These are phyloP conservation scores for Penicillium salamii DNA, from an alignment of 495 filamentous ascomycete species.

Conservation along the genomic window DNA sequence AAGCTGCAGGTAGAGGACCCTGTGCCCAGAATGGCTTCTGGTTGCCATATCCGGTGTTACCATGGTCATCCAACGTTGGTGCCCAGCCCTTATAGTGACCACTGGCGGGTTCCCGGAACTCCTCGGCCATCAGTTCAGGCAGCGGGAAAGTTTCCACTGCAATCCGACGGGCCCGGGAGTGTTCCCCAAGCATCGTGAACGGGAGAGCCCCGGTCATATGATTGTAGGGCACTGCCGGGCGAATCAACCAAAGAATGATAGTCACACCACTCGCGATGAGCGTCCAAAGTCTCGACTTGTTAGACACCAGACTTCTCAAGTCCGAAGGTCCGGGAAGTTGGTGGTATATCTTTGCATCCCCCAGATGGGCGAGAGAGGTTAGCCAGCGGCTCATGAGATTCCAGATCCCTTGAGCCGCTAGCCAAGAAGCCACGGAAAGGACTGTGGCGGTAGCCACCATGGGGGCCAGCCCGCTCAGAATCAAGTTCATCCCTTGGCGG, in stretches of 20 bases:
- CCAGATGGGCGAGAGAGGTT: conserved; percentile 2
- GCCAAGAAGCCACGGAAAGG: conserved; percentile 8
- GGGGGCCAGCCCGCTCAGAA: conserved; percentile 19
- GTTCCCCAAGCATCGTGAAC: conserved; percentile 27
- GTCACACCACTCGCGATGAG: conserved; percentile 1
- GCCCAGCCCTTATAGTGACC: conserved; percentile 23
- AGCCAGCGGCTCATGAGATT: conserved; percentile 16
- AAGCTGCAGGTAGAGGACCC: conserved; percentile 17
- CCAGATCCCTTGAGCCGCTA: conserved; percentile 13
- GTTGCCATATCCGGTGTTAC: conserved; percentile 16
- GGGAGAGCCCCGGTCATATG: conserved; percentile 32
- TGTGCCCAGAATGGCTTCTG: conserved; percentile 15
- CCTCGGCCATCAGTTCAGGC: conserved; percentile 12
- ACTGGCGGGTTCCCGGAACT: conserved; percentile 16
- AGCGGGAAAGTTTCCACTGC: conserved; percentile 13
- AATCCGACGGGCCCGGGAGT: conserved; percentile 7
- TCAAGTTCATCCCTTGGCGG: conserved; percentile 18
- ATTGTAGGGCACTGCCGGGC: conserved; percentile 31
- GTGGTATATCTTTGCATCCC: neutral
- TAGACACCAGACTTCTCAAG: neutral
- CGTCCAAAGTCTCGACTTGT: conserved; percentile 8
- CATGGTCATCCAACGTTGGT: conserved; percentile 1
- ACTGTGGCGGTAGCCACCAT: conserved; percentile 8
- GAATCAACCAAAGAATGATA: conserved; percentile 11
- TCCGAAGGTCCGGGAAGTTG: neutral